These are phyloP conservation scores for Colletotrichum godetiae DNA, from an alignment of 2,329 filamentous ascomycete genomes.

Conservation along the genomic window DNA sequence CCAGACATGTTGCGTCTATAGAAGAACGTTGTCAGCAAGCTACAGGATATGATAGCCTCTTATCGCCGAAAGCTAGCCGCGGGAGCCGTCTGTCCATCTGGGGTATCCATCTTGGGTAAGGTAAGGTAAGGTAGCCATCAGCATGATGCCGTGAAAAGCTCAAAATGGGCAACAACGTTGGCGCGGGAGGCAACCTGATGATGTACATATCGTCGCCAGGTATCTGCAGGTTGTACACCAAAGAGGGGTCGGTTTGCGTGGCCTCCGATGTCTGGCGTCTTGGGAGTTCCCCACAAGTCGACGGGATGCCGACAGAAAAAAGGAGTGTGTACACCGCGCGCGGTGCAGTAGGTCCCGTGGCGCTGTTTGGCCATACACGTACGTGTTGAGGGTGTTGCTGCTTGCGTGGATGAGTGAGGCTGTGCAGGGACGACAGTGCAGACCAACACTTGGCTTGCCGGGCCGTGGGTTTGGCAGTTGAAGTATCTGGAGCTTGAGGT, in stretches of 20 bases:
- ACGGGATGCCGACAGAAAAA: not conserved
- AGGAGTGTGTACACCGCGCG: too few species aligned
- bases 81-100: not conserved
- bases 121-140: not conserved
- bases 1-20: not conserved
- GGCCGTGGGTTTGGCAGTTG: not conserved
- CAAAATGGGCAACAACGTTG: not conserved
- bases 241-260: slow-evolving; percentile 22
- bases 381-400: slow-evolving; percentile 22
- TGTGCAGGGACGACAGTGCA: slow-evolving; percentile 17
- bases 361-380: slow-evolving; percentile 13
- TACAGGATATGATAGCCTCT: not conserved
- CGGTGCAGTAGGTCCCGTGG: slow-evolving; percentile 21
- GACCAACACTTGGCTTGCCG: slow-evolving; percentile 10
- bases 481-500: not conserved
- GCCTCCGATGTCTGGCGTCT: slow-evolving; percentile 14
- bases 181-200: slow-evolving; percentile 4
- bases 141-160: not conserved
- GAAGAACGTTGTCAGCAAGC: not conserved
- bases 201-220: not conserved
- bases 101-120: not conserved
- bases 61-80: not conserved
- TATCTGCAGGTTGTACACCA: not conserved
- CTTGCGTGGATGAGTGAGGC: slow-evolving; percentile 37
- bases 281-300: not conserved